Base-by-base conservation (phyloP, 352 stramenopile species). In the Phytophthora sp. region DNA sequence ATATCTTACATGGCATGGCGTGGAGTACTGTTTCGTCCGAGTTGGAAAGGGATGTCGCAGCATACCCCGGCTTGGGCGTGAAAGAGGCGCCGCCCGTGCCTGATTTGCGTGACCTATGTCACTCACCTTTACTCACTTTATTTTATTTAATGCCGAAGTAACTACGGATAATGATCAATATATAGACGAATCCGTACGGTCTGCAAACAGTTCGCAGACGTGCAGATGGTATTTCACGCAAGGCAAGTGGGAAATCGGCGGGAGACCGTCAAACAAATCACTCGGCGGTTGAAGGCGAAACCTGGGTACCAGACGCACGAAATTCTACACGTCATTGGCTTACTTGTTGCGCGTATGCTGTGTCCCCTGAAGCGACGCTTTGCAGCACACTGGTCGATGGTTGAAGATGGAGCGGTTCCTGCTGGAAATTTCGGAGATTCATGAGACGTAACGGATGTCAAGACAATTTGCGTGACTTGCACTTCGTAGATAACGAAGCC, bases 111-210 rank as follows among this genome's bases (percentile, higher is more conserved):
- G 31, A 38, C 13, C 6, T 63, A 21, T 46, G 21, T 6, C n/a
- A 16, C 4, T 55, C 44, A 20, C 52, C 52, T n/a, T 16, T 60
- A 8, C 36, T 42, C 9, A 58, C 52, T 1, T 71, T 79, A 33
- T 73, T 73, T 31, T 64, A 55, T 23, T 71, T 73, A 29, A 54
- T 79, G 29, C 57, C 65, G 1, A 65, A 66, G 13, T 57, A 36
- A 2, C 1, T 66, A 7, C 58, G 46, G 57, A 38, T 58, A 8
- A 20, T n/a, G 24, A 66, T 54, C 23, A 31, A 30, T 2, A 16
- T 11, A 0, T 61, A 73, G 39, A 66, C 46, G 12, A 79, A 75
- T 26, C 60, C 42, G 3, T 72, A 71, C 62, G n/a, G 56, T n/a
- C 36, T 49, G 3, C 66, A 75, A 54, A 63, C 49, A 29, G 23